Evolutionary conservation across 371 early-diverging fungal genomes (phyloP).

Genomic region (Mucor plumbeus): DNA sequence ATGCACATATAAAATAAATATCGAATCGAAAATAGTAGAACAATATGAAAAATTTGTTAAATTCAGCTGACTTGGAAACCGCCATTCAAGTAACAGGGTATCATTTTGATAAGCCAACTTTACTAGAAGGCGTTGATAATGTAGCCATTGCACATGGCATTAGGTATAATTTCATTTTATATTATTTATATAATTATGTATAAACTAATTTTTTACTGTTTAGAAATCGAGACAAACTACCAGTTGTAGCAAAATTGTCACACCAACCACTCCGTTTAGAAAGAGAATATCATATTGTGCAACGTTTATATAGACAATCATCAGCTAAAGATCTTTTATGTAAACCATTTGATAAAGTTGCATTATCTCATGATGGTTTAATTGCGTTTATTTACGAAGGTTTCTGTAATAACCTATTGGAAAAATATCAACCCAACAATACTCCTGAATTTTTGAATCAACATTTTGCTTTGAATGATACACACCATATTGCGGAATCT

Average conservation of each 20-base stretch:
- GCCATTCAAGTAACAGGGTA: constrained; percentile 32
- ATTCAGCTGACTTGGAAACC: constrained; percentile 11
- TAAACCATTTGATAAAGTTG: constrained; percentile 46
- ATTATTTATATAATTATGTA: no score
- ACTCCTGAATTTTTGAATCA: constrained; percentile 19
- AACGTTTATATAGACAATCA: constrained; percentile 40
- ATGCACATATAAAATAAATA: neutral
- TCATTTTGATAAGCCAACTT: constrained; percentile 32
- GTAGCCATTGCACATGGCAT: constrained; percentile 44
- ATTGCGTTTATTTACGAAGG: constrained; percentile 48
- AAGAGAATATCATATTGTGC: constrained; percentile 53
- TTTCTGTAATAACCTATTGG: constrained; percentile 41
- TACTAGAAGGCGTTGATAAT: constrained; percentile 42
- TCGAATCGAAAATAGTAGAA: neutral
- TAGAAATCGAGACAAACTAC: constrained; percentile 44
- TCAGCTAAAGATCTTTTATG: constrained; percentile 38
- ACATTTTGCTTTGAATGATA: neutral
- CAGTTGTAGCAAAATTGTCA: constrained; percentile 52
- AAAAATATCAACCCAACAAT: constrained; percentile 31
- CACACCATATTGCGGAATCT: neutral
- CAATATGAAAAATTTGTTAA: constrained; percentile 3
- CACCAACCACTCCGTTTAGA: constrained; percentile 49
- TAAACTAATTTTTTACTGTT: neutral
- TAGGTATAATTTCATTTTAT: constrained; percentile 29
- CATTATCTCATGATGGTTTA: constrained; percentile 29